Evolutionary conservation across 2,329 filamentous ascomycete genomes (phyloP), one percentile per base, ranked within the genome.

Genomic region (Fusarium sublunatum): DNA sequence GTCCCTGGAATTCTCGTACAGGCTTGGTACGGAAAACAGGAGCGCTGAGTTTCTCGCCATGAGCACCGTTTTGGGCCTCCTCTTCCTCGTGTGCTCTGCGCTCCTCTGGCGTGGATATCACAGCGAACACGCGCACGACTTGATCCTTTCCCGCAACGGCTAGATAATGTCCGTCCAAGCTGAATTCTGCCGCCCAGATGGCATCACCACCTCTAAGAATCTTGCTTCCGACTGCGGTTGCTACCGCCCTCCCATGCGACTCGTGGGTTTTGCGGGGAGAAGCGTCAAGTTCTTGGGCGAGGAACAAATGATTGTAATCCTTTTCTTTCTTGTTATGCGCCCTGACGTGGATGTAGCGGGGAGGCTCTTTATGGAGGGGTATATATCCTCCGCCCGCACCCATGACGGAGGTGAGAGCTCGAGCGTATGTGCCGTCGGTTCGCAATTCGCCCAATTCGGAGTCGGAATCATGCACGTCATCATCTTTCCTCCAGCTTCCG

Each of bases 131-230:
- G 15, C 94, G 86, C 10, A 99, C 88, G 13, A 93, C 84, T 64
- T 87, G 87, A 74, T 98, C 95, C 67, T 94, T 91, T 5, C 95
- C 95, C 10, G 91, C 95, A n/a, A 92, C 92, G 6, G 95, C 95
- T 15, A 99, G 81, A 74, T 93, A 97, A 70, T 84, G 91, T 6
- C 95, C 95, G 78, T 98, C 94, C 58, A 89, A 89, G 71, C 94
- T 98, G 72, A 98, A 98, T 70, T 95, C 91, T 63, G 92, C 87
- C 0, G 94, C 89, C 95, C 95, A 99, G 31, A 97, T 88, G 0
- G 95, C 93, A 58, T 91, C 85, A 34, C 81, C 82, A 7, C 79
- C 79, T 38, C 77, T 76, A 4, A 78, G 63, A 31, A 79, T 73
- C 61, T 77, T 79, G 56, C 76, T 79, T 41, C 77, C 78, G 11